phyloP scores from a whole-genome alignment of 306 rosid genomes.

The Citrullus mucosospermus region DNA sequence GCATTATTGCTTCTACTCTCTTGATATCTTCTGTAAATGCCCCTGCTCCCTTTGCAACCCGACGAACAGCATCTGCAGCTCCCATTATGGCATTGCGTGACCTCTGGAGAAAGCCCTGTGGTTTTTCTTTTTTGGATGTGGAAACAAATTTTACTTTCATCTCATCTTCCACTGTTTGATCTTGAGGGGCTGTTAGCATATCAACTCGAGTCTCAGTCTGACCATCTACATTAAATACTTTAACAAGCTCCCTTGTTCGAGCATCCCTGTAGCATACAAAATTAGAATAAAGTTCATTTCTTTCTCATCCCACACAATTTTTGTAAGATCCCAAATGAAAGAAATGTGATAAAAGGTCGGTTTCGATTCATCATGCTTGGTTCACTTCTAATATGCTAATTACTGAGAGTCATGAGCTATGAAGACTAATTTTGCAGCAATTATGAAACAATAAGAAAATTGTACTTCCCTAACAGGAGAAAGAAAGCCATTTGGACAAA shows the following conservation, averaged over 20 bases:
- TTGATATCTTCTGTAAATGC: conserved; percentile 78
- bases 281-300: neutral
- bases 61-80: conserved; percentile 95
- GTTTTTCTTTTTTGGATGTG: conserved; percentile 71
- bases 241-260: conserved; percentile 77
- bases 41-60: conserved; percentile 94
- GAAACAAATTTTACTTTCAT: conserved; percentile 70
- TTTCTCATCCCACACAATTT: neutral
- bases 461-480: neutral
- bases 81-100: conserved; percentile 93
- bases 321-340: neutral
- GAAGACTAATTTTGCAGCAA: neutral
- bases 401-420: neutral
- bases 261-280: conserved; percentile 62
- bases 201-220: conserved; percentile 80
- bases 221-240: conserved; percentile 85
- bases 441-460: neutral
- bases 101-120: conserved; percentile 77
- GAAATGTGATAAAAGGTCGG: neutral
- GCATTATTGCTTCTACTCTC: conserved; percentile 68
- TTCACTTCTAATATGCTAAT: neutral
- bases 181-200: conserved; percentile 61
- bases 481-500: neutral
- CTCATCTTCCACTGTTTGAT: conserved; percentile 75
- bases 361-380: neutral